Conservation (phyloP, 2,329 filamentous ascomycete species). For the Bipolaris sorokiniana region DNA sequence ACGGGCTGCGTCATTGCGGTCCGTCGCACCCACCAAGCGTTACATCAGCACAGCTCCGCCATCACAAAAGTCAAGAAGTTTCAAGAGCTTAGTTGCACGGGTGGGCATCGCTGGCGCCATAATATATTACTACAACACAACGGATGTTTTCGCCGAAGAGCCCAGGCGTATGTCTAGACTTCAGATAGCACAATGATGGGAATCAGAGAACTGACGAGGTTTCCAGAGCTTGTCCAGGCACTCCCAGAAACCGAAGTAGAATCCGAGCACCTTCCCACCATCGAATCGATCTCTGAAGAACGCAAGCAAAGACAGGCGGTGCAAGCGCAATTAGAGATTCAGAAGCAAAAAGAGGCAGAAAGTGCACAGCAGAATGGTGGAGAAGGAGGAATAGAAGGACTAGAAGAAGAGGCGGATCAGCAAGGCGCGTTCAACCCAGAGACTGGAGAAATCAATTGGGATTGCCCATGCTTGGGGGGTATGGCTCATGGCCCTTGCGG, state of each 20-base stretch:
- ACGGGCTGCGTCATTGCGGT: constrained; percentile 49
- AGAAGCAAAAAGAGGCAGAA: constrained; percentile 30
- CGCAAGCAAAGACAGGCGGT: constrained; percentile 45
- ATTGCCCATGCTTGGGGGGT: constrained; percentile 94
- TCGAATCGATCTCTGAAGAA: constrained; percentile 54
- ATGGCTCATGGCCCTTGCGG: constrained; percentile 98
- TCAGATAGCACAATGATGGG: background rate
- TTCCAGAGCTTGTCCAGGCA: constrained; percentile 32
- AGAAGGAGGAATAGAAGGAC: constrained; percentile 56
- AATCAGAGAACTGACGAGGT: constrained; percentile 5
- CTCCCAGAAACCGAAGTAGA: constrained; percentile 52
- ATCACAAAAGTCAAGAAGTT: constrained; percentile 73
- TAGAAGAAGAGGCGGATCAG: constrained; percentile 82
- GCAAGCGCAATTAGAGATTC: constrained; percentile 40
- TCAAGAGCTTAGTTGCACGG: constrained; percentile 77
- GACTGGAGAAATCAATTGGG: constrained; percentile 99
- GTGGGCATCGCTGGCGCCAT: constrained; percentile 77
- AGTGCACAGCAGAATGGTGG: constrained; percentile 20
- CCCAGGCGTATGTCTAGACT: constrained; percentile 65
- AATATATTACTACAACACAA: constrained; percentile 95
- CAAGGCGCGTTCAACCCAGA: constrained; percentile 97
- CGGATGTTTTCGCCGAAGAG: constrained; percentile 84
- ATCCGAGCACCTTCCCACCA: constrained; percentile 51
- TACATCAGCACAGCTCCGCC: constrained; percentile 65
- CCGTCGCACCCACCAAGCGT: constrained; percentile 49